Evolutionary conservation across 306 rosid genomes (phyloP).

Genomic region (Acacia confusa): DNA sequence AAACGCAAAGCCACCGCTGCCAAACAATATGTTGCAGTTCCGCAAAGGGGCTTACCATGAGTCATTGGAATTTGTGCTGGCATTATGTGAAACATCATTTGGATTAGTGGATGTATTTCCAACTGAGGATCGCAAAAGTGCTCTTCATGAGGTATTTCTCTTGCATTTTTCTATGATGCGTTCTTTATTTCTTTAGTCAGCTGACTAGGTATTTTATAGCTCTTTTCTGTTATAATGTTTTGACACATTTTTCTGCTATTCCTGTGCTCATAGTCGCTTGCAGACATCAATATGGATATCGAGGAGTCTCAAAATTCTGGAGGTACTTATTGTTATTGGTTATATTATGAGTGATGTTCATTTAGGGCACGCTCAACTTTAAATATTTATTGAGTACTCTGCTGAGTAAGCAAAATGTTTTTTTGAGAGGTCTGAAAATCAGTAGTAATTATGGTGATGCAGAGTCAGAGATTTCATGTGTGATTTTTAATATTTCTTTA

Average conservation of each 20-base stretch:
- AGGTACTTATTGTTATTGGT: slow-evolving; percentile 55
- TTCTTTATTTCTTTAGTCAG: slow-evolving; percentile 30
- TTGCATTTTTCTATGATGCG: slow-evolving; percentile 26
- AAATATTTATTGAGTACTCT: slow-evolving; percentile 13
- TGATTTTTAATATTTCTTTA: slow-evolving; percentile 7
- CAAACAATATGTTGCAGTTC: slow-evolving; percentile 60
- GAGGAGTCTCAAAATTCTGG: slow-evolving; percentile 79
- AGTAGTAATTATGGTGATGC: slow-evolving; percentile 31
- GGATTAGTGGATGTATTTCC: slow-evolving; percentile 98
- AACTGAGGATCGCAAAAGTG: slow-evolving; percentile 93
- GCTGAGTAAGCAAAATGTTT: slow-evolving; percentile 14
- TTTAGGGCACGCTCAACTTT: slow-evolving; percentile 10
- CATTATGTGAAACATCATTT: slow-evolving; percentile 90
- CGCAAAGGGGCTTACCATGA: slow-evolving; percentile 93
- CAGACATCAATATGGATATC: slow-evolving; percentile 73
- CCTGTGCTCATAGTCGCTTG: slow-evolving; percentile 67
- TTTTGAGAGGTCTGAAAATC: slow-evolving; percentile 25
- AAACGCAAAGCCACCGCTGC: slow-evolving; percentile 82
- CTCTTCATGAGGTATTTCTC: slow-evolving; percentile 81
- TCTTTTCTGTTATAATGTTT: slow-evolving; percentile 20
- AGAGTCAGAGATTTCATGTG: slow-evolving; percentile 6
- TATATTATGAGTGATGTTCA: slow-evolving; percentile 28
- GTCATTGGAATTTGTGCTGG: slow-evolving; percentile 88
- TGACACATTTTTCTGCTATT: slow-evolving; percentile 37
- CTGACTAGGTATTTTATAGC: slow-evolving; percentile 16